Evolutionary conservation across 257 asterid genomes (phyloP).

Genomic region (Fraxinus excelsior): DNA sequence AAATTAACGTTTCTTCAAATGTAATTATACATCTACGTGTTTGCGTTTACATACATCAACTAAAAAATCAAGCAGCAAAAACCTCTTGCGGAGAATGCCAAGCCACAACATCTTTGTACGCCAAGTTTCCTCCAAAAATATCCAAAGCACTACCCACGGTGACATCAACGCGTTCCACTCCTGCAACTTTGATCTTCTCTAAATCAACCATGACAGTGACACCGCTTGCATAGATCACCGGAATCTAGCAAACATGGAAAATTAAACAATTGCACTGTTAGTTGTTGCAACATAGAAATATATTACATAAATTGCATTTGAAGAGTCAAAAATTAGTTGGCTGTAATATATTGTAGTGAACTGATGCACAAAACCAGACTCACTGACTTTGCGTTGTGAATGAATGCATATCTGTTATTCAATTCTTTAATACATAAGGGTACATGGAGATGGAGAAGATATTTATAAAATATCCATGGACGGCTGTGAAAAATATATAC

Average conservation of each 20-base stretch:
- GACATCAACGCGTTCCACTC: conserved; percentile 81
- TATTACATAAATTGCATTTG: background rate
- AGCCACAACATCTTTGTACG: conserved; percentile 80
- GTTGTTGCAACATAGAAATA: background rate
- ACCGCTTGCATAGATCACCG: conserved; percentile 96
- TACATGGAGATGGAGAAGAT: no score
- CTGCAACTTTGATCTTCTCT: conserved; percentile 78
- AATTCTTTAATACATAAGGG: no score
- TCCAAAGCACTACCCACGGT: conserved; percentile 97
- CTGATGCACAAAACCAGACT: background rate
- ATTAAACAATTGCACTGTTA: conserved; percentile 1
- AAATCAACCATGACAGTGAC: conserved; percentile 76
- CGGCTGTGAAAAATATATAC: no score
- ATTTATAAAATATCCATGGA: no score
- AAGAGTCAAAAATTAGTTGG: background rate
- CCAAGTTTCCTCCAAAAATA: conserved; percentile 83
- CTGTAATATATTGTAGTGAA: background rate
- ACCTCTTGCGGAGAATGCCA: conserved; percentile 82
- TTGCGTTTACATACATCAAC: background rate
- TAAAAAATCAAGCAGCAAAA: conserved; percentile 33
- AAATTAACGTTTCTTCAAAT: background rate
- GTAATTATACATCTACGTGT: background rate
- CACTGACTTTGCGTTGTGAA: background rate
- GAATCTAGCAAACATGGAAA: conserved; percentile 54
- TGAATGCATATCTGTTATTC: background rate